These are phyloP conservation scores for Salix exigua DNA, from an alignment of 345 rosid genomes.

Conservation along the genomic window DNA sequence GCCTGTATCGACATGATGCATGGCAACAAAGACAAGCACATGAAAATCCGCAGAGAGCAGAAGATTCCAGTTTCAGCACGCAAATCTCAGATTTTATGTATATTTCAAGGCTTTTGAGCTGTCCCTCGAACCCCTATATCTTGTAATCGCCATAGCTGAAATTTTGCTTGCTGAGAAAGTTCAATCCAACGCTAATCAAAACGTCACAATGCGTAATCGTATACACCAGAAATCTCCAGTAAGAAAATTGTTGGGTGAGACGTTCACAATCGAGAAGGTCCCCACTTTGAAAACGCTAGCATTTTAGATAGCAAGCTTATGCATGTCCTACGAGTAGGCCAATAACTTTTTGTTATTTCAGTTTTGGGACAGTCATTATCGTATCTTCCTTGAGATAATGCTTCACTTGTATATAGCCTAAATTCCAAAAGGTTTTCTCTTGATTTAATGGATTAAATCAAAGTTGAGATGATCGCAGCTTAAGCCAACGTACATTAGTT, in stretches of 20 bases:
- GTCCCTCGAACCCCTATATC: too few relatives aligned
- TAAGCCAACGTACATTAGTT: not conserved
- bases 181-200: too few relatives aligned
- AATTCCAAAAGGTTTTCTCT: not conserved
- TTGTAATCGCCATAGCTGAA: too few relatives aligned
- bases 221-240: too few relatives aligned
- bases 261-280: not conserved
- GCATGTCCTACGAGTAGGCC: not conserved
- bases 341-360: slow-evolving; percentile 21
- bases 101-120: too few relatives aligned
- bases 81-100: too few relatives aligned
- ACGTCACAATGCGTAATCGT: too few relatives aligned
- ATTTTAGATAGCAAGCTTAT: not conserved
- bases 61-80: too few relatives aligned
- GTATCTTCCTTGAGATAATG: slow-evolving; percentile 34
- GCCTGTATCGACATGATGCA: too few relatives aligned
- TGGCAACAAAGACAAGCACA: too few relatives aligned
- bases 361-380: slow-evolving; percentile 28
- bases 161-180: too few relatives aligned
- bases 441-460: not conserved
- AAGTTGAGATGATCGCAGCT: not conserved
- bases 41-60: too few relatives aligned
- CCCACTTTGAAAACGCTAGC: not conserved
- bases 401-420: slow-evolving; percentile 23
- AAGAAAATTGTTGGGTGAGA: not conserved